Evolutionary conservation across 345 rosid genomes (phyloP).

Genomic region (Boechera divaricarpa): DNA sequence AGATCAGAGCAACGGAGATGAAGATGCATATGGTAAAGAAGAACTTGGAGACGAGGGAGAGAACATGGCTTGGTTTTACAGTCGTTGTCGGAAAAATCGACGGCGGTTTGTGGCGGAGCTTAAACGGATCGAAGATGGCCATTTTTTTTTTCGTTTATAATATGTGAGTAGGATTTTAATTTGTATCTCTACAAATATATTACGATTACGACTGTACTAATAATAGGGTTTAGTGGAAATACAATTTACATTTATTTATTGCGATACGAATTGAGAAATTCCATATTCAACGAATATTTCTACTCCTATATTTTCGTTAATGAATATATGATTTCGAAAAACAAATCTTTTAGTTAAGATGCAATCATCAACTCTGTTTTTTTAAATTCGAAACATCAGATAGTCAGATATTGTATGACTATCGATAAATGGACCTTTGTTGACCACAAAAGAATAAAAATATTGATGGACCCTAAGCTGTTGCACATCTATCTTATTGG

Average conservation of each 20-base stretch:
- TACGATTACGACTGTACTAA: background rate
- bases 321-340: slow-evolving; percentile 18
- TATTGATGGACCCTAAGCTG: background rate
- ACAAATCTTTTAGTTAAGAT: slow-evolving; percentile 32
- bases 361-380: background rate
- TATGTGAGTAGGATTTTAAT: background rate
- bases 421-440: too few species aligned
- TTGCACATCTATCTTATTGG: slow-evolving; percentile 12
- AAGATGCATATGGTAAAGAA: slow-evolving; percentile 52
- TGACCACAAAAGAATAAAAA: too few species aligned
- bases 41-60: slow-evolving; percentile 49
- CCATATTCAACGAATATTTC: slow-evolving; percentile 32
- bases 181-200: background rate
- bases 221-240: slow-evolving; percentile 10
- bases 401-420: too few species aligned
- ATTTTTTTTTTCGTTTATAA: background rate
- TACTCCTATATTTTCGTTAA: slow-evolving; percentile 32
- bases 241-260: background rate
- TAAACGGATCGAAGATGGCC: slow-evolving; percentile 41
- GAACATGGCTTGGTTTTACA: slow-evolving; percentile 43
- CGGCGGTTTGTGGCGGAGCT: slow-evolving; percentile 41
- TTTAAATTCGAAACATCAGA: background rate
- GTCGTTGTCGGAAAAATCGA: slow-evolving; percentile 41
- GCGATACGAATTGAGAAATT: slow-evolving; percentile 29
- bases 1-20: slow-evolving; percentile 54